Conservation (phyloP, 495 filamentous ascomycete species). For the Tuber aestivum region DNA sequence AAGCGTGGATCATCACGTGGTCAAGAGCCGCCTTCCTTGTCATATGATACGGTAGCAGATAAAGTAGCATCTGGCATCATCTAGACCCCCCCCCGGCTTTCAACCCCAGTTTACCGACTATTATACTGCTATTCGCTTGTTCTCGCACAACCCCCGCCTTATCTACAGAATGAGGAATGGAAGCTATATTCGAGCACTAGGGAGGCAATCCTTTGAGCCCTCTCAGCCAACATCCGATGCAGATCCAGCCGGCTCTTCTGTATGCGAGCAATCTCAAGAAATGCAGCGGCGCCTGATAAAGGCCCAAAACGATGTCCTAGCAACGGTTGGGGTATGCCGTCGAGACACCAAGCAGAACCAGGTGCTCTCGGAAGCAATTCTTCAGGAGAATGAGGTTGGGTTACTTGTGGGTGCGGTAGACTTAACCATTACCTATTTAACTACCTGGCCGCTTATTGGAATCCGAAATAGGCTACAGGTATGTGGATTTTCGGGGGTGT, state of each 20-base stretch:
- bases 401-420: slow-evolving; percentile 34
- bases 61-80: no score
- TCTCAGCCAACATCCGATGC: slow-evolving; percentile 28
- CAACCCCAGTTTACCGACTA: neutral
- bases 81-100: neutral
- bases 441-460: slow-evolving; percentile 38
- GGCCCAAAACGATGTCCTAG: slow-evolving; percentile 42
- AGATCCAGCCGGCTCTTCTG: slow-evolving; percentile 22
- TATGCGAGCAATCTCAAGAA: slow-evolving; percentile 36
- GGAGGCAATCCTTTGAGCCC: slow-evolving; percentile 41
- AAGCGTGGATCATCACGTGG: neutral
- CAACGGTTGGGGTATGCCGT: slow-evolving; percentile 41
- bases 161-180: slow-evolving; percentile 37
- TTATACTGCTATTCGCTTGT: no score
- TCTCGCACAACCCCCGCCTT: neutral
- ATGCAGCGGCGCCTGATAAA: slow-evolving; percentile 38
- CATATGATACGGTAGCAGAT: neutral
- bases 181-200: slow-evolving; percentile 39
- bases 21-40: neutral
- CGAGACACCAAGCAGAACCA: slow-evolving; percentile 34
- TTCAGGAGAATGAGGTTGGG: slow-evolving; percentile 42
- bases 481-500: slow-evolving; percentile 10
- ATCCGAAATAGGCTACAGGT: slow-evolving; percentile 42
- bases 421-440: slow-evolving; percentile 36
- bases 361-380: slow-evolving; percentile 30